These are phyloP conservation scores for Lachnellula arida DNA, from an alignment of 2,329 filamentous ascomycete genomes.

Conservation along the genomic window DNA sequence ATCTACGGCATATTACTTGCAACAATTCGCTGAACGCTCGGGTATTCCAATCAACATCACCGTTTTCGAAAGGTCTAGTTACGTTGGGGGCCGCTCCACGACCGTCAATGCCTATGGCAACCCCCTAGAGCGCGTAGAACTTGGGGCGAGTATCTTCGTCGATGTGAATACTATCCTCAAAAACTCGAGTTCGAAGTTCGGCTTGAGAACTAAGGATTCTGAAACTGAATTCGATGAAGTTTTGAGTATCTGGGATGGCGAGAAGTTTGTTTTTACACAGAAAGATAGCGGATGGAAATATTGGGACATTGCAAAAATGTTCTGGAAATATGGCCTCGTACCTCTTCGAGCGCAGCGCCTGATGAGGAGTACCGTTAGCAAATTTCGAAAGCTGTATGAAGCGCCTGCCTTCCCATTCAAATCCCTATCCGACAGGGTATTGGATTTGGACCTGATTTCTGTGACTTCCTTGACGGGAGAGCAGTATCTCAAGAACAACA, in stretches of 20 bases:
- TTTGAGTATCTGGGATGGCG: constrained; percentile 81
- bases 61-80: constrained; percentile 74
- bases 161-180: constrained; percentile 76
- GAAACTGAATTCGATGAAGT: constrained; percentile 41
- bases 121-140: constrained; percentile 64
- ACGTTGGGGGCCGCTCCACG: constrained; percentile 80
- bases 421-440: constrained; percentile 64
- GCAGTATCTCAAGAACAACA: constrained; percentile 64
- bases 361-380: constrained; percentile 64
- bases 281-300: constrained; percentile 58
- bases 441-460: constrained; percentile 61
- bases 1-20: constrained; percentile 79
- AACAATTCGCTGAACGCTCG: constrained; percentile 59
- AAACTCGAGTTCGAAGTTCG: constrained; percentile 66
- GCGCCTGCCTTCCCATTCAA: constrained; percentile 78
- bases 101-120: constrained; percentile 76
- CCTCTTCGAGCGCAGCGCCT: constrained; percentile 69
- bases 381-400: constrained; percentile 77
- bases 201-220: constrained; percentile 51
- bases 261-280: constrained; percentile 64
- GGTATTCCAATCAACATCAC: constrained; percentile 69
- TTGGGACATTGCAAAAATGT: constrained; percentile 74
- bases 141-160: constrained; percentile 92
- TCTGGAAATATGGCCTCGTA: constrained; percentile 81
- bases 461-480: constrained; percentile 68